Percentiles rank a stretch among this genome's conserved stretches.
Evolutionary conservation across 2,329 filamentous ascomycete species (phyloP).

Genomic region (Ceratocystis cubensis): DNA sequence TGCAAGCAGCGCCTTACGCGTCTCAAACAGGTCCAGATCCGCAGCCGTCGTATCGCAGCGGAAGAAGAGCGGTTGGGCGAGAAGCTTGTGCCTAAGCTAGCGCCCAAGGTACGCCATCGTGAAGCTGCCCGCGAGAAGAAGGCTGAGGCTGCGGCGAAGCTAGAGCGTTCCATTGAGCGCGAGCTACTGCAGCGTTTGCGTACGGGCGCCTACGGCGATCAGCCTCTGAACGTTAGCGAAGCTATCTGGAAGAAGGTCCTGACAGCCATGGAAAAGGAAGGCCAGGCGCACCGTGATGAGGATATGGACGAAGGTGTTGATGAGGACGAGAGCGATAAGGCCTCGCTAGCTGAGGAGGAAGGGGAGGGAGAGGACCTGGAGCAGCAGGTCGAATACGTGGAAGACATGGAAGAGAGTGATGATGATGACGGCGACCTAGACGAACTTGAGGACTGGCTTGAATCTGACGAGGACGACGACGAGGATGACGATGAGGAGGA

Average conservation of each 20-base stretch:
- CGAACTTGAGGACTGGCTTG: conserved; percentile 62
- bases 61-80: conserved; percentile 86
- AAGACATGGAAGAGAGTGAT: conserved; percentile 75
- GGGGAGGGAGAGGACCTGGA: conserved; percentile 78
- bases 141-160: conserved; percentile 73
- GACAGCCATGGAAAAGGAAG: conserved; percentile 73
- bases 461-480: conserved; percentile 45
- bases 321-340: conserved; percentile 53
- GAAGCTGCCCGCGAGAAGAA: conserved; percentile 66
- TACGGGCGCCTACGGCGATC: conserved; percentile 86
- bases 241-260: conserved; percentile 96
- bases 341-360: conserved; percentile 44
- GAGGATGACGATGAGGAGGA: conserved; percentile 47
- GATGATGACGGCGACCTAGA: conserved; percentile 74
- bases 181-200: conserved; percentile 84
- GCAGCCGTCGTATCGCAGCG: conserved; percentile 64
- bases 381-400: conserved; percentile 81
- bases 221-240: conserved; percentile 89
- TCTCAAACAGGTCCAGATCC: conserved; percentile 80
- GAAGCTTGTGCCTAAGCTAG: conserved; percentile 73
- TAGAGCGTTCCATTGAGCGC: conserved; percentile 89
- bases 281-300: conserved; percentile 69
- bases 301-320: conserved; percentile 76
- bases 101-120: conserved; percentile 72
- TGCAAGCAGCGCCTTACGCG: conserved; percentile 93